Conservation (phyloP, 1,139 yeast genomes). For the Starmera stellimalicola region DNA sequence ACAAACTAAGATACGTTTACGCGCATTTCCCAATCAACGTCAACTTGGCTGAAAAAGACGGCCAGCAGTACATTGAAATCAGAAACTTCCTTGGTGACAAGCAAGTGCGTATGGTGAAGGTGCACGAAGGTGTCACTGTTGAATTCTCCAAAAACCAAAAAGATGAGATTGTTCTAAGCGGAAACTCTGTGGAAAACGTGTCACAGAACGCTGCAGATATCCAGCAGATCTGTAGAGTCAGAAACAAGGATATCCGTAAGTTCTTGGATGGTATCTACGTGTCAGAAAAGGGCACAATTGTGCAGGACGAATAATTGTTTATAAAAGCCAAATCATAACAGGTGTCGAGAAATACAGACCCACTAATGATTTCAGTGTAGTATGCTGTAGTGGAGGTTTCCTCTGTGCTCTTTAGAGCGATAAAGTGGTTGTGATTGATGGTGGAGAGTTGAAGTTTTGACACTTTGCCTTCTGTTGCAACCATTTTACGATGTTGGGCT, state of each 20-base stretch:
- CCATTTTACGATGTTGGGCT: too few species aligned
- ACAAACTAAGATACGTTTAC: conserved; percentile 99
- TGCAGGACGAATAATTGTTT: conserved; percentile 24
- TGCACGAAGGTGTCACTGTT: conserved; percentile 82
- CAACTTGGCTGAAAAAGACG: conserved; percentile 71
- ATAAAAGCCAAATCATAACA: not conserved
- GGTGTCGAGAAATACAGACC: not conserved
- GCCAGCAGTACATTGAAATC: conserved; percentile 77
- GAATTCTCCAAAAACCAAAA: conserved; percentile 78
- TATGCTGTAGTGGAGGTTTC: too few species aligned
- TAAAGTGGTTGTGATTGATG: too few species aligned
- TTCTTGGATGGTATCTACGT: conserved; percentile 99
- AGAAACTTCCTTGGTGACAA: conserved; percentile 99
- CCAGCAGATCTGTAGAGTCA: conserved; percentile 97
- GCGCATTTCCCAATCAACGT: conserved; percentile 99
- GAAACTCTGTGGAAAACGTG: conserved; percentile 97
- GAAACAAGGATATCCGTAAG: conserved; percentile 99
- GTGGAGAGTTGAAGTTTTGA: too few species aligned
- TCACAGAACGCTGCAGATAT: conserved; percentile 98
- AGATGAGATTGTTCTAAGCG: conserved; percentile 88
- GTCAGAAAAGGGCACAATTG: conserved; percentile 89
- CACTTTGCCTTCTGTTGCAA: too few species aligned
- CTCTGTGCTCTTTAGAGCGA: too few species aligned
- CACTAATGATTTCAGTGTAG: not conserved
- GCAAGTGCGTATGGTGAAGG: conserved; percentile 80